A percentile compares a stretch with the other conserved stretches of the same genome.
Conservation (phyloP, 257 asterid species). For the Gardenia jasminoides region DNA sequence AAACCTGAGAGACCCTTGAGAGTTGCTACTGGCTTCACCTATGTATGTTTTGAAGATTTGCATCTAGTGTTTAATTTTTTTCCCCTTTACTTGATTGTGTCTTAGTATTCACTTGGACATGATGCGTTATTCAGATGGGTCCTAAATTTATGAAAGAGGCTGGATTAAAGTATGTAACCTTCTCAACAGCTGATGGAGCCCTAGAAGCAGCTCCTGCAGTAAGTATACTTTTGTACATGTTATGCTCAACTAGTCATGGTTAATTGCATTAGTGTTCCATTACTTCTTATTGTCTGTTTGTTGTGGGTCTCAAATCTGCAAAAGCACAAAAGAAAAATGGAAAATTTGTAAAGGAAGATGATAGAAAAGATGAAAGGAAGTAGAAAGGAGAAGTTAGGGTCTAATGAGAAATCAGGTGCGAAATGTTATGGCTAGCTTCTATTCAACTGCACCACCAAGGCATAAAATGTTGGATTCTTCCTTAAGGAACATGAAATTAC, state of each 20-base stretch:
- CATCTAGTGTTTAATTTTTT: background rate
- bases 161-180: constrained; percentile 68
- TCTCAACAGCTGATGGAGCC: constrained; percentile 99
- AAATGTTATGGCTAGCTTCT: background rate
- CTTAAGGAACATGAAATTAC: background rate
- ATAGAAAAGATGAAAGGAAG: background rate
- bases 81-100: background rate
- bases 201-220: constrained; percentile 99
- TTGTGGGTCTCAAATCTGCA: background rate
- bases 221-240: constrained; percentile 17
- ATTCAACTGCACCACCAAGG: background rate
- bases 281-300: background rate
- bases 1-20: constrained; percentile 88
- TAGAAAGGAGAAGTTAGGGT: background rate
- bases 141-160: constrained; percentile 84
- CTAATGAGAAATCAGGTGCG: background rate
- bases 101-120: background rate
- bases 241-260: background rate
- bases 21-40: constrained; percentile 95
- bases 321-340: background rate
- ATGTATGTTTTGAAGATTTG: constrained; percentile 44
- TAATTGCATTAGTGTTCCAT: background rate
- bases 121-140: constrained; percentile 59
- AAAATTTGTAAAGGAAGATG: background rate
- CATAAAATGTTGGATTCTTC: background rate